Conservation (phyloP, 805 yeast genomes). For the Starmerella tilneyi region DNA sequence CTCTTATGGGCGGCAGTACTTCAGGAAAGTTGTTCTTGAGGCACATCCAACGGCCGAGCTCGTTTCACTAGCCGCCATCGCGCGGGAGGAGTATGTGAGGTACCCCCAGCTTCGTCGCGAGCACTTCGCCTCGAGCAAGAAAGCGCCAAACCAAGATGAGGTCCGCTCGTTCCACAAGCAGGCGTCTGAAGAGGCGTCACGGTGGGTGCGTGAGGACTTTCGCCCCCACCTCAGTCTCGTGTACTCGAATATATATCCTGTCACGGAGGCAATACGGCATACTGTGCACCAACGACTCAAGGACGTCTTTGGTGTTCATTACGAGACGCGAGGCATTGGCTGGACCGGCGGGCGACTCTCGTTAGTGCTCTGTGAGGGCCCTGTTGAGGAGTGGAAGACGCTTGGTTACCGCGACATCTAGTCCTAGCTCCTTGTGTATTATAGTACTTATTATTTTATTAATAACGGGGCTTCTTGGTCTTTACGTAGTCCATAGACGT, state of each 20-base stretch:
- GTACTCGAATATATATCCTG: slow-evolving; percentile 54
- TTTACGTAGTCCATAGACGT: slow-evolving; percentile 83
- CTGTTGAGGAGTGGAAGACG: slow-evolving; percentile 56
- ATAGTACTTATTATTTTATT: slow-evolving; percentile 1
- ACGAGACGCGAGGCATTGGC: slow-evolving; percentile 34
- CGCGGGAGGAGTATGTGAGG: slow-evolving; percentile 31
- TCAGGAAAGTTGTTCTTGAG: slow-evolving; percentile 46
- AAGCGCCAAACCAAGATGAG: slow-evolving; percentile 20
- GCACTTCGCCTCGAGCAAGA: slow-evolving; percentile 3
- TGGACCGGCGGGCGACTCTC: slow-evolving; percentile 65
- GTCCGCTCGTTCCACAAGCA: slow-evolving; percentile 25
- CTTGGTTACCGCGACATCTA: slow-evolving; percentile 36
- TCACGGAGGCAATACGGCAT: slow-evolving; percentile 54
- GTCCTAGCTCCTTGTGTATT: neutral
- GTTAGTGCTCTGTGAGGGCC: slow-evolving; percentile 62
- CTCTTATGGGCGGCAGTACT: slow-evolving; percentile 40
- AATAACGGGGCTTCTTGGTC: no score
- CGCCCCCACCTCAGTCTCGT: slow-evolving; percentile 66
- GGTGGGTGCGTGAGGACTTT: slow-evolving; percentile 49
- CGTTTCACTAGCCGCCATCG: slow-evolving; percentile 40
- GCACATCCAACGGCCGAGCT: slow-evolving; percentile 40
- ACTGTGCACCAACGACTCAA: slow-evolving; percentile 55
- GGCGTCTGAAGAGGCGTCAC: slow-evolving; percentile 39
- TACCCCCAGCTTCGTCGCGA: slow-evolving; percentile 23
- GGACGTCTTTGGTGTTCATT: slow-evolving; percentile 49